Base-by-base conservation (phyloP, 2,329 filamentous ascomycete species). In the Phialemoniopsis sp. region DNA sequence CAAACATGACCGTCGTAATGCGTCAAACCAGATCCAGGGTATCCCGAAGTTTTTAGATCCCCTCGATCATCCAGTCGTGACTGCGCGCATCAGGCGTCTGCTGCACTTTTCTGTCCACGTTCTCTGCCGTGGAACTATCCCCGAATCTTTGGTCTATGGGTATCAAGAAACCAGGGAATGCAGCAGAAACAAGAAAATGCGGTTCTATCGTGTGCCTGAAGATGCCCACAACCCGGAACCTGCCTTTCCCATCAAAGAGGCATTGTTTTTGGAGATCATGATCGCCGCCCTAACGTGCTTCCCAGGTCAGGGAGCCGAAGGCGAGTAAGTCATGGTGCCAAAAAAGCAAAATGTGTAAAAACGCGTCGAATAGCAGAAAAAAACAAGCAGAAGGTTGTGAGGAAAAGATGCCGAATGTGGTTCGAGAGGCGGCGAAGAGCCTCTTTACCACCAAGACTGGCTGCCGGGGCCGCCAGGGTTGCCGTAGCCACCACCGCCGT, bases 361-460 rank as follows among this genome's bases (percentile, higher is more conserved):
- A 53, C n/a, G n/a, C n/a, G n/a, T n/a, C n/a, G 42, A 36, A 44
- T 38, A 43, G 34, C 36, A 47, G 33, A 40, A 32, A 29, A 36
- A 30, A 41, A 35, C 19, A 36, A 21, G 26, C 10, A 31, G 32
- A 29, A 29, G n/a, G n/a, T n/a, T n/a, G 21, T 26, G 6, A 10
- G 10, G 21, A 26, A 26, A 26, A 26, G 21, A 26, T 26, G 21
- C 21, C 6, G 21, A 26, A 6, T 26, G 21, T 26, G 21, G 21
- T 6, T 26, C 6, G 10, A 26, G 21, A 26, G 21, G 21, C 21
- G 21, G 6, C 10, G 6, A 10, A 6, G 21, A 26, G 21, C 21
- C 21, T 41, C 44, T 49, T 70, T 77, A 79, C 76, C 75, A 88
- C 84, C 85, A 87, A 46, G 73, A 81, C 59, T 80, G 79, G 56